Base-by-base conservation (phyloP, 352 stramenopile species). In the Phytopythium helicoides region DNA sequence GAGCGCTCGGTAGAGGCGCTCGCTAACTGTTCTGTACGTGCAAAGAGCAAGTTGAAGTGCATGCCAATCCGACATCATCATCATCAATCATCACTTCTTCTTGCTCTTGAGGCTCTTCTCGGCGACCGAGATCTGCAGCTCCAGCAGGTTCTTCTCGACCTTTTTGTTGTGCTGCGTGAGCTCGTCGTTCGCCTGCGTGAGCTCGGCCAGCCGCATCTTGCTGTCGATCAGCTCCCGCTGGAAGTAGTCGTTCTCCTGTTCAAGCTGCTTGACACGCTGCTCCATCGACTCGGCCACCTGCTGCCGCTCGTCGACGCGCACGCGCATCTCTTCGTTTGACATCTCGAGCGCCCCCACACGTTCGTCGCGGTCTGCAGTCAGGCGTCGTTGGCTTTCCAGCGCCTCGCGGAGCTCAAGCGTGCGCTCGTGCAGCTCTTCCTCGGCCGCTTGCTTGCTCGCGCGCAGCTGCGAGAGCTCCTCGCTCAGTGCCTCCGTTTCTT, bases 241-340 rank as follows among this genome's bases (percentile, higher is more conserved):
- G 65, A 89, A 93, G 60, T 89, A 90, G 49, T 89, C 78, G 52
- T 90, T 87, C 61, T 92, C 82, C 50, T 86, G 71, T 58, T 88
- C 64, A 9, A 92, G 66, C 44, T 71, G 52, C 23, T 60, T 51
- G 11, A 81, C 42, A 19, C 64, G 68, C 40, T 62, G 54, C 38
- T 60, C 62, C 54, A 76, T 63, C 47, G 70, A 64, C 39, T 75
- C 57, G 25, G 68, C 60, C 31, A 73, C 60, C 38, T 65, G 11
- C 16, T 60, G 47, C 34, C 83, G 62, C 14, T 74, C 56, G 34
- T 77, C 70, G 15, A 76, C 65, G 23, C 66, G 71, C 26, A 55
- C 67, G 14, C 63, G 62, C 35, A 81, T 60, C 52, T 85, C 73
- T 23, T 86, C 77, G n/a, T 79, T 74, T 39, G 64, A 54, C 70